Evolutionary conservation across 1,139 yeast genomes (phyloP).

Genomic region (Suhomyces maxii): DNA sequence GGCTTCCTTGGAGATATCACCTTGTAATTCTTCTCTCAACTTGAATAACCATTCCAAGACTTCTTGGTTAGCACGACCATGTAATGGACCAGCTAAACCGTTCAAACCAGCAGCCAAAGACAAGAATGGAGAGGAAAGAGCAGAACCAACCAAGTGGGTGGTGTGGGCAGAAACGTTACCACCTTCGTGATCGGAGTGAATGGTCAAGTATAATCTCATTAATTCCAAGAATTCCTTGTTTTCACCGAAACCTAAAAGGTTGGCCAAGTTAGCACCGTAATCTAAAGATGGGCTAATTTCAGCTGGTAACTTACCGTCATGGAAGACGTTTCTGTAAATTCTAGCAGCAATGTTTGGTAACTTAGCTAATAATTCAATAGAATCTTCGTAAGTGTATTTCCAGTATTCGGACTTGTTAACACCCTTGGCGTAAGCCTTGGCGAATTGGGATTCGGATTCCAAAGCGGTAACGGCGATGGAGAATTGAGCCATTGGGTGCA

Average conservation of each 20-base stretch:
- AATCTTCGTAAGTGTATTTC: conserved; percentile 91
- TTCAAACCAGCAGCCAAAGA: conserved; percentile 93
- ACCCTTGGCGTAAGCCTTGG: conserved; percentile 88
- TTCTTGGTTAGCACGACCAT: conserved; percentile 98
- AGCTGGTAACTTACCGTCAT: conserved; percentile 77
- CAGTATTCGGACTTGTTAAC: conserved; percentile 86
- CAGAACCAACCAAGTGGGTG: conserved; percentile 95
- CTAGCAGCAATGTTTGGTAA: conserved; percentile 91
- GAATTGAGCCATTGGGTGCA: conserved; percentile 98
- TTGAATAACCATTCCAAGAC: conserved; percentile 90
- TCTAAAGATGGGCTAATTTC: conserved; percentile 70
- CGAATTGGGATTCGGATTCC: conserved; percentile 87
- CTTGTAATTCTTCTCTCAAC: conserved; percentile 73
- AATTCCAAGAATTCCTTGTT: conserved; percentile 83
- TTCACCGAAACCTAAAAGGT: conserved; percentile 77
- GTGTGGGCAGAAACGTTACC: conserved; percentile 98
- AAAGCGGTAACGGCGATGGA: conserved; percentile 90
- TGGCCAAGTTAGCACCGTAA: conserved; percentile 89
- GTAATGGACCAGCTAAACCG: conserved; percentile 98
- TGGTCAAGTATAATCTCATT: conserved; percentile 89
- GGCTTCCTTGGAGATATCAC: conserved; percentile 70
- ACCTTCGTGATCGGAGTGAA: conserved; percentile 98
- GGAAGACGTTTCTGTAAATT: conserved; percentile 88
- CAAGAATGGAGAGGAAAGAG: conserved; percentile 89
- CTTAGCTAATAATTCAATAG: conserved; percentile 84